Evolutionary conservation across 805 yeast species (phyloP).

Genomic region (Wickerhamiella brachini): DNA sequence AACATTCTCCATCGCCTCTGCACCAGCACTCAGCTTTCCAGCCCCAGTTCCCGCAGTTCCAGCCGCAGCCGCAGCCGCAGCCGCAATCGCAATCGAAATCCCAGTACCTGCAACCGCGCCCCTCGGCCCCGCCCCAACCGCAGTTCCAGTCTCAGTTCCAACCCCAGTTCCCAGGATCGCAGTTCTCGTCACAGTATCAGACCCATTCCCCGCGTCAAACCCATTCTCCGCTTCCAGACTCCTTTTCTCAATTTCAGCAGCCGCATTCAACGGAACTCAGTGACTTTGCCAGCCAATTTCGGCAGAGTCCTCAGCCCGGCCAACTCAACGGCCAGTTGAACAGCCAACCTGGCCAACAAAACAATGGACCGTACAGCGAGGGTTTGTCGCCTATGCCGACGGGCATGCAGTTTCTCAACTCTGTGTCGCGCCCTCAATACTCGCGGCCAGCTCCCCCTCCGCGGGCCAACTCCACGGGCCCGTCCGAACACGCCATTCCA

Average conservation of each 20-base stretch:
- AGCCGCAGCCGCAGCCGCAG: not conserved
- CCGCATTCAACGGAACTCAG: not conserved
- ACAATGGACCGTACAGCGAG: not conserved
- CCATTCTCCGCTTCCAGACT: not conserved
- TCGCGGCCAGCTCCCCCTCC: not conserved
- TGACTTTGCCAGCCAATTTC: not conserved
- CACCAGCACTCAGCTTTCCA: not conserved
- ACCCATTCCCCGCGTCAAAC: slow-evolving; percentile 1
- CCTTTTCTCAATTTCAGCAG: not conserved
- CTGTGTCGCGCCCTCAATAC: slow-evolving; percentile 5
- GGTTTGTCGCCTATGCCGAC: slow-evolving; percentile 1
- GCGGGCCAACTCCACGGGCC: not conserved
- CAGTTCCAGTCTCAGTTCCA: not conserved
- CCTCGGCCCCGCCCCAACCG: slow-evolving; percentile 9
- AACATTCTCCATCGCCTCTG: not conserved
- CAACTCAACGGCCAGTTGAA: too few relatives aligned
- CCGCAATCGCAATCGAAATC: not conserved
- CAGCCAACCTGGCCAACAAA: too few relatives aligned
- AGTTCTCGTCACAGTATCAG: not conserved
- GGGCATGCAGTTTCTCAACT: slow-evolving; percentile 13
- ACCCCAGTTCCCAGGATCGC: not conserved
- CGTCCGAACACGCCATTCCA: not conserved
- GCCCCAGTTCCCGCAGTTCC: too few relatives aligned
- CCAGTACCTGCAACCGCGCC: slow-evolving; percentile 2
- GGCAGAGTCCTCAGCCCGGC: not conserved